These are phyloP conservation scores for Trypanosoma lewisi DNA, from an alignment of 208 protist species.

Conservation along the genomic window DNA sequence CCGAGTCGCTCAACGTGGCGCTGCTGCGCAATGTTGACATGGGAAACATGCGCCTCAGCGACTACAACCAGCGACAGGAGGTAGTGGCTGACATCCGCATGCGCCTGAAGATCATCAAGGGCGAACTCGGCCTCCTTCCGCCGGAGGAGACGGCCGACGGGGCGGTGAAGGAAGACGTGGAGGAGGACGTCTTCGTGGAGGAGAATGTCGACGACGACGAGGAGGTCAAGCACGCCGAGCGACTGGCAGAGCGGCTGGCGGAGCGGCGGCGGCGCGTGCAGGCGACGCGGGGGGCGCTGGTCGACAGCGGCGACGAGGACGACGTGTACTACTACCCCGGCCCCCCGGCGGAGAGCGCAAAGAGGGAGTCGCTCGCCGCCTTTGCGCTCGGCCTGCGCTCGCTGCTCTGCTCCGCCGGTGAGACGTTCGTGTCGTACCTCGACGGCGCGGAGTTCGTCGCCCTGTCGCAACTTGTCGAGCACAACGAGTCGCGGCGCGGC, in stretches of 20 bases:
- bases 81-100: constrained; percentile 57
- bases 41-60: constrained; percentile 35
- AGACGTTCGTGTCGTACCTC: constrained; percentile 58
- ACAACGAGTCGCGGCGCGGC: constrained; percentile 45
- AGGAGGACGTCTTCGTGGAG: constrained; percentile 35
- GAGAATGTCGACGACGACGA: not conserved
- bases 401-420: not conserved
- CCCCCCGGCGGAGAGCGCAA: constrained; percentile 13
- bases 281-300: constrained; percentile 10
- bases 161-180: constrained; percentile 10
- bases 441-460: constrained; percentile 56
- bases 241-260: not conserved
- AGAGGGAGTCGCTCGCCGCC: constrained; percentile 3
- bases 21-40: constrained; percentile 37
- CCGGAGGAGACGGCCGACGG: constrained; percentile 34
- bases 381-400: not conserved
- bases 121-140: constrained; percentile 71
- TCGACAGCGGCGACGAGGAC: constrained; percentile 22
- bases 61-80: constrained; percentile 59
- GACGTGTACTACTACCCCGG: constrained; percentile 11
- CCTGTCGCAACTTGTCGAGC: constrained; percentile 25
- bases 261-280: too few species aligned
- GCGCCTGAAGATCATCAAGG: constrained; percentile 74
- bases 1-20: constrained; percentile 39
- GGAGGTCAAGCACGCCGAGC: not conserved